Evolutionary conservation across 805 yeast species (phyloP), one percentile per base, ranked within the genome.

Genomic region (Zygosaccharomyces bailii): DNA sequence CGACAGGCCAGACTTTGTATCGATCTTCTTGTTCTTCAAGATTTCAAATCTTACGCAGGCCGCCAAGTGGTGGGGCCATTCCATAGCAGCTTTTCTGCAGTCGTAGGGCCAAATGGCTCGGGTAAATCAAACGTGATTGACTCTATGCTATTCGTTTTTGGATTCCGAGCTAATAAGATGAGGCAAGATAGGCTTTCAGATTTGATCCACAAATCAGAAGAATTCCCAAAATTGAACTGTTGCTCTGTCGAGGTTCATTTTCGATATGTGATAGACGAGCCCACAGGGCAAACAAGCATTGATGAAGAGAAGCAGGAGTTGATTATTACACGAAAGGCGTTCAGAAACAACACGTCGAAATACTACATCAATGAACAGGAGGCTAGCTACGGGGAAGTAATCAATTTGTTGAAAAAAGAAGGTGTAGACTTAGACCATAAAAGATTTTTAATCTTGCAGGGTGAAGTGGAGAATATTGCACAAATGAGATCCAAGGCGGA

Each of bases 401-500:
- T 96, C 0, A 68, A 70, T 1, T 68, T 86, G 25, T 71, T 93
- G 39, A 82, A 80, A 52, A 81, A 76, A 13, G 80, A 88, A 60
- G 99, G 98, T 4, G 85, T 93, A 46, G 99, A 93, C 65, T 72
- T 93, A 50, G 95, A 90, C 54, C 99, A 93, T 65, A 93, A 93
- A 61, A 74, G 99, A 55, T 93, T 93, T 57, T 73, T 93, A 55
- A 95, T 93, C 60, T 70, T 93, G 35, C 99, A 93, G 67, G 99
- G 99, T 62, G 99, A 93, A 63, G 99, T 93, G 34, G 99, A 93
- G 68, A 84, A 90, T 52, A 93, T 93, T 59, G 97, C 99, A 0
- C 97, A 93, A 63, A 95, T 93, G 99, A 91, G 91, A 61, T 86
- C 99, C 8, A 93, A 91, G 59, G 98, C 97, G 0, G 97, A 93